These are phyloP conservation scores for Aureoboletus auriporus DNA, from an alignment of 768 basidiomycete genomes.

Conservation along the genomic window DNA sequence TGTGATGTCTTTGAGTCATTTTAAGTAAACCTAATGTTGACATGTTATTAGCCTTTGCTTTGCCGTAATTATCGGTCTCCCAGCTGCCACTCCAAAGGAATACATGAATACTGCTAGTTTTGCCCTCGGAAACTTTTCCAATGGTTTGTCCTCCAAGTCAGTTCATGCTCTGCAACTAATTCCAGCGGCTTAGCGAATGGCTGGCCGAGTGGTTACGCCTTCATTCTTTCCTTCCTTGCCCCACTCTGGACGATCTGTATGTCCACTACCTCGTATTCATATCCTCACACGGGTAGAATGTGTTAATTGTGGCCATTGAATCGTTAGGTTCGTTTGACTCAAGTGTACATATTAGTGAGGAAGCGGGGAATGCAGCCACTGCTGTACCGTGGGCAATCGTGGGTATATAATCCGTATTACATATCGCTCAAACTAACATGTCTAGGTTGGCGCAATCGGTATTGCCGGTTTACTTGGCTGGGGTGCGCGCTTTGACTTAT, in stretches of 20 bases:
- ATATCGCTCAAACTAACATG: not conserved
- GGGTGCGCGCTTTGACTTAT: slow-evolving; percentile 26
- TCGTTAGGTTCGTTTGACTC: slow-evolving; percentile 42
- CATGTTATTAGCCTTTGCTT: slow-evolving; percentile 15
- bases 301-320: not conserved
- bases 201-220: slow-evolving; percentile 49
- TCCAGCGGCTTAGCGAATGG: slow-evolving; percentile 27
- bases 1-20: not conserved
- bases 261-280: slow-evolving; percentile 3
- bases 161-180: not conserved
- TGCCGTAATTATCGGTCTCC: slow-evolving; percentile 52
- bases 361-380: slow-evolving; percentile 51
- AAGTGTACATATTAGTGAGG: slow-evolving; percentile 51
- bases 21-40: not conserved
- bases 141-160: slow-evolving; percentile 35
- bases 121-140: slow-evolving; percentile 59
- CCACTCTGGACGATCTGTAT: slow-evolving; percentile 46
- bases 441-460: slow-evolving; percentile 33
- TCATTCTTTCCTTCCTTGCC: slow-evolving; percentile 47
- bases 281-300: not conserved
- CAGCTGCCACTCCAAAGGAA: slow-evolving; percentile 55
- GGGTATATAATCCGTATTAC: slow-evolving; percentile 2
- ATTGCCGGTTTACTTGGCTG: slow-evolving; percentile 46
- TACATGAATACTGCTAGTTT: slow-evolving; percentile 58
- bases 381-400: slow-evolving; percentile 61